Evolutionary conservation across 805 yeast genomes (phyloP).

Genomic region (Candida corydali): DNA sequence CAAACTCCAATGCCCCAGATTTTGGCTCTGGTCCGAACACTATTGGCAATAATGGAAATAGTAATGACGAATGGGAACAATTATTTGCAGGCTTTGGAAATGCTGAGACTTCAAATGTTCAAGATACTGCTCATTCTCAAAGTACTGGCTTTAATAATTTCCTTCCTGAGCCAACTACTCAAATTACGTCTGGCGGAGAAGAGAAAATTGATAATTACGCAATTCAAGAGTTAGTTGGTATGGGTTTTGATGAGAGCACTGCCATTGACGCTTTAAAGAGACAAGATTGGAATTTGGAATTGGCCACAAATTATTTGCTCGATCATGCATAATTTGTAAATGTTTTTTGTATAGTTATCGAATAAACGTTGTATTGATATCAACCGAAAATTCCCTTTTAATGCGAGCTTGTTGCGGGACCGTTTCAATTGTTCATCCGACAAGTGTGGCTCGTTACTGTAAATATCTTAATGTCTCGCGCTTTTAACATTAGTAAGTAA

Average conservation of each 20-base stretch:
- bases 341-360: too few species aligned
- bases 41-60: constrained; percentile 3
- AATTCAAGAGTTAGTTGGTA: constrained; percentile 74
- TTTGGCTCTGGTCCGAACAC: constrained; percentile 27
- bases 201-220: constrained; percentile 37
- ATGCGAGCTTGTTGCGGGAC: too few species aligned
- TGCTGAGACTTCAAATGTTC: constrained; percentile 12
- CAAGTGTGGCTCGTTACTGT: too few species aligned
- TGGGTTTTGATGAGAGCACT: constrained; percentile 76
- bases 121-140: not conserved
- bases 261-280: constrained; percentile 65
- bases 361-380: too few species aligned
- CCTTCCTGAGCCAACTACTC: constrained; percentile 15
- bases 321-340: constrained; percentile 79
- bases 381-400: too few species aligned
- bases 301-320: constrained; percentile 81
- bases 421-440: too few species aligned
- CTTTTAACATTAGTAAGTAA: too few species aligned
- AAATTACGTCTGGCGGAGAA: constrained; percentile 18
- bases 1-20: constrained; percentile 25
- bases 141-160: too few species aligned
- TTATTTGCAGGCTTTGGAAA: constrained; percentile 86
- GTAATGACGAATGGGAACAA: constrained; percentile 88
- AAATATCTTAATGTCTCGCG: too few species aligned
- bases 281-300: constrained; percentile 72